phyloP scores from a whole-genome alignment of 2,329 filamentous ascomycete genomes.

The Bertia moriformis region DNA sequence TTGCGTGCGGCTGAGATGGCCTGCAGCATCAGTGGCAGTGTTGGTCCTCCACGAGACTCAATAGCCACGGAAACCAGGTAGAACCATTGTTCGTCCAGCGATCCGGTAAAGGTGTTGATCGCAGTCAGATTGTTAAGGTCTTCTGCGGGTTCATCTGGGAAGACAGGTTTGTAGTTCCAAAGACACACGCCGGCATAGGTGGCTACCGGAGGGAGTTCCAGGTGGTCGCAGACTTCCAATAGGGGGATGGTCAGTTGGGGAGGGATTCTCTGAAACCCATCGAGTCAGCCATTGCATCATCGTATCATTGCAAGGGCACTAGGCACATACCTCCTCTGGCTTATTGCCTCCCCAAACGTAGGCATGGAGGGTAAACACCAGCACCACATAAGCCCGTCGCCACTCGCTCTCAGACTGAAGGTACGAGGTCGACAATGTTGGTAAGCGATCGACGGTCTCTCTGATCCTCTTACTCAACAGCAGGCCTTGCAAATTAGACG shows the following conservation, averaged over 20 bases:
- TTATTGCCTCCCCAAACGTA: slow-evolving; percentile 91
- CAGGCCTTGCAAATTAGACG: slow-evolving; percentile 72
- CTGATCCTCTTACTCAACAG: slow-evolving; percentile 75
- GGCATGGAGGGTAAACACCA: slow-evolving; percentile 82
- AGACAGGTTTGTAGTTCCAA: slow-evolving; percentile 95
- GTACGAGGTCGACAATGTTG: slow-evolving; percentile 68
- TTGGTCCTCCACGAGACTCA: slow-evolving; percentile 76
- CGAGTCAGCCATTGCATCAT: background rate
- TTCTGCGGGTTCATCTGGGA: slow-evolving; percentile 67
- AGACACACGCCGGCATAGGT: slow-evolving; percentile 84
- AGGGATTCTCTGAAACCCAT: slow-evolving; percentile 53
- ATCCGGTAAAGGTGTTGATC: slow-evolving; percentile 81
- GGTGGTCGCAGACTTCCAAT: slow-evolving; percentile 56
- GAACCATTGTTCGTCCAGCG: slow-evolving; percentile 96
- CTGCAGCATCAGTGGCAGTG: slow-evolving; percentile 74
- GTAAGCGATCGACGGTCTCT: slow-evolving; percentile 64
- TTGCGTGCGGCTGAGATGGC: slow-evolving; percentile 69
- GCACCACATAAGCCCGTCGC: slow-evolving; percentile 79
- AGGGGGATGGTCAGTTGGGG: slow-evolving; percentile 72
- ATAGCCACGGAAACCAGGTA: slow-evolving; percentile 92
- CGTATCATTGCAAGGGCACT: too few relatives aligned
- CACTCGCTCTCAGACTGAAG: slow-evolving; percentile 78
- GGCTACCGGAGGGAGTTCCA: slow-evolving; percentile 82
- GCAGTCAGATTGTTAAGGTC: slow-evolving; percentile 77
- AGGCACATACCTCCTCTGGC: background rate